These are phyloP conservation scores for Camellia sinensis DNA, from an alignment of 148 eudicot genomes.

Conservation along the genomic window DNA sequence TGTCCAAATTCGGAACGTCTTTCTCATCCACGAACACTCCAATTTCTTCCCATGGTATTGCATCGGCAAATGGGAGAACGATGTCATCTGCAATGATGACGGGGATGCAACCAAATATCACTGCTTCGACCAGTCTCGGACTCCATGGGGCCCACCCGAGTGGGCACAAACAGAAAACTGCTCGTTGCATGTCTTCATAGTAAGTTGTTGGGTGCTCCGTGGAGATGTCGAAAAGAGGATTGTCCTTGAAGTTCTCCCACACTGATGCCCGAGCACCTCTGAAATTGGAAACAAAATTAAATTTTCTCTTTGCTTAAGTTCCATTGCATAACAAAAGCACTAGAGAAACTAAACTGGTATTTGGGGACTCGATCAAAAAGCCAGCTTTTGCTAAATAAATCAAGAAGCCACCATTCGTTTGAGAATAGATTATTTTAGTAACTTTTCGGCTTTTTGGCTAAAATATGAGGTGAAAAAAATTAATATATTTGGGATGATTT, in stretches of 20 bases:
- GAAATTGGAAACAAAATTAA: not conserved
- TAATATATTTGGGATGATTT: too few species aligned
- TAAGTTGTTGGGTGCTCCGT: constrained; percentile 97
- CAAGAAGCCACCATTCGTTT: too few species aligned
- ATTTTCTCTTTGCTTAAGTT: not conserved
- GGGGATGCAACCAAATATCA: constrained; percentile 94
- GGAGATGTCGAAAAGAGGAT: constrained; percentile 97
- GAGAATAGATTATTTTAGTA: too few species aligned
- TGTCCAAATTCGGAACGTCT: constrained; percentile 88
- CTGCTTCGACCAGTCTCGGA: constrained; percentile 96
- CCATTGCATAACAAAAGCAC: not conserved
- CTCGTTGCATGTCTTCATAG: constrained; percentile 99
- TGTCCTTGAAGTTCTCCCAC: constrained; percentile 98
- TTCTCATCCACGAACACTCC: constrained; percentile 88
- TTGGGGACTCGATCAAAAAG: too few species aligned
- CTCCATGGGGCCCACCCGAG: constrained; percentile 99
- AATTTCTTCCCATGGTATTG: constrained; percentile 98
- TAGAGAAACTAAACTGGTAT: too few species aligned
- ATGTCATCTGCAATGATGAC: constrained; percentile 96
- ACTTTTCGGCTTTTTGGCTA: too few species aligned
- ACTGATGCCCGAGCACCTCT: constrained; percentile 98
- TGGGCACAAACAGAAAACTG: constrained; percentile 90
- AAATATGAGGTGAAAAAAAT: too few species aligned
- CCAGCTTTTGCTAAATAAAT: too few species aligned
- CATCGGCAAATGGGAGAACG: constrained; percentile 96